phyloP scores from a whole-genome alignment of 352 stramenopile species.

The Globisporangium paddicum region DNA sequence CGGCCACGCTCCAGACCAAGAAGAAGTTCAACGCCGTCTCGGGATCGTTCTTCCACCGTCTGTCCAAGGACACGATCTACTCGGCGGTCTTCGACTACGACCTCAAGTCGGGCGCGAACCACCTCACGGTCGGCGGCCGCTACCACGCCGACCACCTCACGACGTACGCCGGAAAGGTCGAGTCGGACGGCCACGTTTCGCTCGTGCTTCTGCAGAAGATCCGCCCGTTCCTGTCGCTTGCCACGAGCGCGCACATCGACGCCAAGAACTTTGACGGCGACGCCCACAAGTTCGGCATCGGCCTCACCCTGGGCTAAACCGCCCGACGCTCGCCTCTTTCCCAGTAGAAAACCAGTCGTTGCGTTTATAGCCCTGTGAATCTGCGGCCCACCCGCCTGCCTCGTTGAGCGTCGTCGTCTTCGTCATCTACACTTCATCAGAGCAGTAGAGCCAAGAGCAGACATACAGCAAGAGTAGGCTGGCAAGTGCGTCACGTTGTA shows the following conservation, averaged over 20 bases:
- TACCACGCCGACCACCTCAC: constrained; percentile 81
- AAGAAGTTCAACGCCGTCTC: constrained; percentile 84
- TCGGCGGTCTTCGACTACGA: constrained; percentile 87
- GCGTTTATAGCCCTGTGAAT: background rate
- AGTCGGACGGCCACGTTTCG: constrained; percentile 85
- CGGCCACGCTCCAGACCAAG: constrained; percentile 76
- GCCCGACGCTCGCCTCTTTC: background rate
- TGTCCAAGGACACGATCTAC: constrained; percentile 83
- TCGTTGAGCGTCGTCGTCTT: background rate
- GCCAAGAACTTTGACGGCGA: constrained; percentile 91
- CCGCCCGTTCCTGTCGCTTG: constrained; percentile 75
- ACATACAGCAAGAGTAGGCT: background rate
- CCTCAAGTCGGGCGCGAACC: constrained; percentile 81
- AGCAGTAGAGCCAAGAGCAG: background rate
- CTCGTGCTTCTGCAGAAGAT: constrained; percentile 85
- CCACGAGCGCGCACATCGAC: constrained; percentile 83
- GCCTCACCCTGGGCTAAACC: constrained; percentile 81
- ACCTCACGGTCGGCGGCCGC: constrained; percentile 73
- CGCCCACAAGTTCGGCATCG: constrained; percentile 89
- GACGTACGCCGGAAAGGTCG: constrained; percentile 82
- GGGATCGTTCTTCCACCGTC: constrained; percentile 78
- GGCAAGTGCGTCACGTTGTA: background rate
- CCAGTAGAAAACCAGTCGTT: constrained; percentile 7
- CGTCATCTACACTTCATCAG: background rate
- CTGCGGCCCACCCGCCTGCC: background rate